These are phyloP conservation scores for Talaromyces verruculosus DNA, from an alignment of 2,329 filamentous ascomycete genomes.

Conservation along the genomic window DNA sequence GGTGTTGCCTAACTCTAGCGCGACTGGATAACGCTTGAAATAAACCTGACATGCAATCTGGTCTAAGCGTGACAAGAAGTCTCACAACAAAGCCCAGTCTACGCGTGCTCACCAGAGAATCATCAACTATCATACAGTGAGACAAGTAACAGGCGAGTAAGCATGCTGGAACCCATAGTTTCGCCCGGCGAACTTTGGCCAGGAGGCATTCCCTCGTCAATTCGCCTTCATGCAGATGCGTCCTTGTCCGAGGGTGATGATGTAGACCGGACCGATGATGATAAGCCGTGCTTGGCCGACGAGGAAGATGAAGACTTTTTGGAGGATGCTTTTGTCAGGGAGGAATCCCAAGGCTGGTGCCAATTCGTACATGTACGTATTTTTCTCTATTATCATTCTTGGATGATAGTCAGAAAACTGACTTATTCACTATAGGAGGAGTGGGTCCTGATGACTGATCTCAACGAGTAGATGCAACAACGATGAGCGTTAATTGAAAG, in stretches of 20 bases:
- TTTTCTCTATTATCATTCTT: background rate
- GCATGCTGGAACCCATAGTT: background rate
- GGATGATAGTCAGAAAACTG: background rate
- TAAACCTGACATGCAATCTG: background rate
- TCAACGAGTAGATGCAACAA: constrained; percentile 8
- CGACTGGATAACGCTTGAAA: background rate
- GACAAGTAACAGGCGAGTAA: no score
- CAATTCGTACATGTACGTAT: constrained; percentile 3
- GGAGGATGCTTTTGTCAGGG: background rate
- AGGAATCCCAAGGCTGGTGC: constrained; percentile 7
- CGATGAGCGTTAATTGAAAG: constrained; percentile 6
- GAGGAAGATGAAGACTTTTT: background rate
- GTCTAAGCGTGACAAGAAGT: background rate
- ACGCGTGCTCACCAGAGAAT: no score
- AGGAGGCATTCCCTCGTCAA: no score
- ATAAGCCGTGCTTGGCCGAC: background rate
- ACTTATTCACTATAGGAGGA: background rate
- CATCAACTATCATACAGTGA: no score
- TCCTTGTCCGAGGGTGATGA: no score
- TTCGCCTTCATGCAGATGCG: no score
- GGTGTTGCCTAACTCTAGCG: no score
- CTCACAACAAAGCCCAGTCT: no score
- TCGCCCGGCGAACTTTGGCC: constrained; percentile 1
- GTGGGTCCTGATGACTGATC: background rate
- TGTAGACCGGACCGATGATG: background rate